A percentile compares a stretch with the other conserved stretches of the same genome.
Conservation (phyloP, 2,329 filamentous ascomycete species). For the Fusarium sp. region DNA sequence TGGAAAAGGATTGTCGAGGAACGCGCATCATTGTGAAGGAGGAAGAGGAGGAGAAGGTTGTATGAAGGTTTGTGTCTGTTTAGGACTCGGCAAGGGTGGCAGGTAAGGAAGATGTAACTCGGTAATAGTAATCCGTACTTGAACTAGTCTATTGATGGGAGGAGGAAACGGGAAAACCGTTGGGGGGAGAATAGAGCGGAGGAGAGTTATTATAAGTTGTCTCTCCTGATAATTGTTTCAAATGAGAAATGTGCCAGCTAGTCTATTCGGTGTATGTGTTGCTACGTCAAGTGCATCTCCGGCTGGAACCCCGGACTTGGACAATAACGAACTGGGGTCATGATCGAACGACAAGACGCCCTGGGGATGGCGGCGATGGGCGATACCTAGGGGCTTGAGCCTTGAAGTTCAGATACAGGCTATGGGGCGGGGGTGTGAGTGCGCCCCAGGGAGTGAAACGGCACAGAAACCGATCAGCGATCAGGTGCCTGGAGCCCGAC, state of each 20-base stretch:
- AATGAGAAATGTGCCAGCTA: background rate
- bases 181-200: slow-evolving; percentile 21
- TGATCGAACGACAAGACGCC: slow-evolving; percentile 36
- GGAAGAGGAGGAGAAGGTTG: slow-evolving; percentile 1
- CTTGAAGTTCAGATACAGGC: background rate
- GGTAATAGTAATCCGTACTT: slow-evolving; percentile 33
- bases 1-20: slow-evolving; percentile 45
- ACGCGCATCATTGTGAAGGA: slow-evolving; percentile 42
- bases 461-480: slow-evolving; percentile 37
- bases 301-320: slow-evolving; percentile 8
- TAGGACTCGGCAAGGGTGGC: slow-evolving; percentile 31
- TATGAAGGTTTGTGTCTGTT: slow-evolving; percentile 16
- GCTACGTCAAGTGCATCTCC: slow-evolving; percentile 3
- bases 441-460: slow-evolving; percentile 13
- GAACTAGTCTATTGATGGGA: slow-evolving; percentile 37
- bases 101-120: slow-evolving; percentile 17
- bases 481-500: slow-evolving; percentile 18
- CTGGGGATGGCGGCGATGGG: slow-evolving; percentile 29
- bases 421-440: slow-evolving; percentile 39
- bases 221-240: slow-evolving; percentile 16
- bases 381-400: slow-evolving; percentile 4
- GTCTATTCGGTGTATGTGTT: background rate
- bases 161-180: slow-evolving; percentile 23
- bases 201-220: slow-evolving; percentile 32
- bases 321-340: slow-evolving; percentile 10